A percentile compares a stretch with the other conserved stretches of the same genome.
These are phyloP conservation scores for Curvularia sp. DNA, from an alignment of 2,329 filamentous ascomycete species.

Conservation along the genomic window DNA sequence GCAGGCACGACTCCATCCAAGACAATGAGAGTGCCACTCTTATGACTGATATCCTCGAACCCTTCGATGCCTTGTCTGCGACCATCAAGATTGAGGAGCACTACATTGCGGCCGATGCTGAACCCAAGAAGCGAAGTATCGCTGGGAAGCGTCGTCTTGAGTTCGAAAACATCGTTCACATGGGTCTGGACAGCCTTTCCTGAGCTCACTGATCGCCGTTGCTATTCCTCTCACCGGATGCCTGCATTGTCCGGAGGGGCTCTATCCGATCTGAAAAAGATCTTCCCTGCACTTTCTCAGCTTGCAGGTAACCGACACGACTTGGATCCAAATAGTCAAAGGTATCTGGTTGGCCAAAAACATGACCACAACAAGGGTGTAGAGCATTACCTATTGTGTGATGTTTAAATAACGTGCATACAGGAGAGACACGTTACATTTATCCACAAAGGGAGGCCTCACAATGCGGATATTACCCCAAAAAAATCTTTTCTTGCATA, in stretches of 20 bases:
- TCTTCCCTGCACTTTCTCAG: neutral
- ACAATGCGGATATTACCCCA: neutral
- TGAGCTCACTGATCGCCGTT: slow-evolving; percentile 4
- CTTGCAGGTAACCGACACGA: neutral
- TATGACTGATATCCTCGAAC: slow-evolving; percentile 34
- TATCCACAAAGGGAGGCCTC: neutral
- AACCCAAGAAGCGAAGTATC: slow-evolving; percentile 33
- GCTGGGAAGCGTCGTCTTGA: slow-evolving; percentile 41
- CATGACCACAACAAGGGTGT: neutral
- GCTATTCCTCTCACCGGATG: neutral
- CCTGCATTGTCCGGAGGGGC: neutral
- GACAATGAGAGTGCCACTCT: slow-evolving; percentile 32
- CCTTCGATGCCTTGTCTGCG: slow-evolving; percentile 32
- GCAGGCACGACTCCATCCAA: slow-evolving; percentile 39
- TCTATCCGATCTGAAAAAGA: no score
- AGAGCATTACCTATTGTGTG: neutral
- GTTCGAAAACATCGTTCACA: slow-evolving; percentile 39
- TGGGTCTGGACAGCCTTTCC: slow-evolving; percentile 28
- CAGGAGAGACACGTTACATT: neutral
- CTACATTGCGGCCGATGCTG: slow-evolving; percentile 35
- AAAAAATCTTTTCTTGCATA: neutral
- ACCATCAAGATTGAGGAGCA: slow-evolving; percentile 36
- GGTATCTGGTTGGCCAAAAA: neutral
- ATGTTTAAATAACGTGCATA: neutral
- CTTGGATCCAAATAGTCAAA: neutral